Evolutionary conservation across 805 yeast genomes (phyloP), one percentile per base, ranked within the genome.

Genomic region (Metschnikowia henanensis): DNA sequence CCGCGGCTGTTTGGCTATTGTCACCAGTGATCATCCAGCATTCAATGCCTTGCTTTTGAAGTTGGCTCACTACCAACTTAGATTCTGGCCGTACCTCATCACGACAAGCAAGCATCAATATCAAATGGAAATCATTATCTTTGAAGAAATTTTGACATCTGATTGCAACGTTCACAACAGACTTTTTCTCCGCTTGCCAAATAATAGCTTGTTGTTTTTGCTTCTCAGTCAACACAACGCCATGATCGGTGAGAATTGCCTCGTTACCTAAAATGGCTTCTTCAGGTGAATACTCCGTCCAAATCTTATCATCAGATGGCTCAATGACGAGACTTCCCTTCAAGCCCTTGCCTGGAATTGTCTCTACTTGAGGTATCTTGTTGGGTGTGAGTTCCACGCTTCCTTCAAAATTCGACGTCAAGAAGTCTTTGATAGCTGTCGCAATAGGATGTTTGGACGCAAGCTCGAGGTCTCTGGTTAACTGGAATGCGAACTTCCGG

Each of bases 11-110:
- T 18, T 71, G 56, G 38, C 57, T 71, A 54, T 83, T 84, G 58
- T 86, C 94, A 17, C 94, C 94, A 3, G 89, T 80, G 31, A 86
- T 79, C 87, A 85, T 83, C 81, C 85, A 85, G 39, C 84, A 76
- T 18, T 75, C 74, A 16, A 84, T 76, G 5, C 75, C 73, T 6
- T 64, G 63, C 6, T 64, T 53, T 21, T 61, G 59, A 6, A 70
- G 57, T 31, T 47, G 56, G 16, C 50, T 41, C 16, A 85, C 68
- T 0, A 84, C 84, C 17, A 54, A 53, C 28, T 66, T 68, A 2
- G 89, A 70, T 56, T 86, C 94, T 0, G 75, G 70, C 49, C 84
- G 59, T 5, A 80, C 58, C 42, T 76, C 74, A 57, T 86, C 92
- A 36, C 87, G 73, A 26, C 82, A 80, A 3, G 80, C 84, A 48